Evolutionary conservation across 306 rosid genomes (phyloP).

Genomic region (Cicer yamashitae): DNA sequence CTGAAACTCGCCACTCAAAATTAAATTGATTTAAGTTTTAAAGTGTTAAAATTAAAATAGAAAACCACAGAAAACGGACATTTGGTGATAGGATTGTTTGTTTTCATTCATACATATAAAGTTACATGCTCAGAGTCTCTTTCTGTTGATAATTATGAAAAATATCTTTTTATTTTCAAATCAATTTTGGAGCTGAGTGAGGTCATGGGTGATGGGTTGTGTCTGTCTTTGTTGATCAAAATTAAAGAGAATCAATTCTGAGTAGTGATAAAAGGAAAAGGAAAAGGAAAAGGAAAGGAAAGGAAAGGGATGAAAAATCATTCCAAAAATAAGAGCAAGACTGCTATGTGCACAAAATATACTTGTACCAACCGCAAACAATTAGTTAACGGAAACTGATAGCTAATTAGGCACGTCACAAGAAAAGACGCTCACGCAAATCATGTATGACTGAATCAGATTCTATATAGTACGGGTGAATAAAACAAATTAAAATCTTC

Average conservation of each 20-base stretch:
- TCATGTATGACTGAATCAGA: slow-evolving; percentile 40
- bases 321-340: slow-evolving; percentile 13
- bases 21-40: too few relatives aligned
- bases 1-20: too few relatives aligned
- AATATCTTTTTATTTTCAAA: too few relatives aligned
- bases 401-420: not conserved
- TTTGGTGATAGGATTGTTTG: too few relatives aligned
- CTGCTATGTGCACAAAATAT: not conserved
- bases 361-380: slow-evolving; percentile 32
- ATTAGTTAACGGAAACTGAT: slow-evolving; percentile 4
- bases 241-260: slow-evolving; percentile 22
- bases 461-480: not conserved
- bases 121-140: too few relatives aligned
- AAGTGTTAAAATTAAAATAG: too few relatives aligned
- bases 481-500: not conserved
- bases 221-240: not conserved
- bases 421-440: slow-evolving; percentile 33
- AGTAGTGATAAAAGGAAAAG: not conserved
- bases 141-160: too few relatives aligned
- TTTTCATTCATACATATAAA: too few relatives aligned
- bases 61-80: too few relatives aligned
- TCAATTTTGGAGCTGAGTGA: too few relatives aligned
- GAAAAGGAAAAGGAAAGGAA: not conserved
- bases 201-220: not conserved
- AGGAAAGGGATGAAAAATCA: slow-evolving; percentile 16